phyloP scores from a whole-genome alignment of 495 filamentous ascomycete species.

The Saxophila tyrrhenica region DNA sequence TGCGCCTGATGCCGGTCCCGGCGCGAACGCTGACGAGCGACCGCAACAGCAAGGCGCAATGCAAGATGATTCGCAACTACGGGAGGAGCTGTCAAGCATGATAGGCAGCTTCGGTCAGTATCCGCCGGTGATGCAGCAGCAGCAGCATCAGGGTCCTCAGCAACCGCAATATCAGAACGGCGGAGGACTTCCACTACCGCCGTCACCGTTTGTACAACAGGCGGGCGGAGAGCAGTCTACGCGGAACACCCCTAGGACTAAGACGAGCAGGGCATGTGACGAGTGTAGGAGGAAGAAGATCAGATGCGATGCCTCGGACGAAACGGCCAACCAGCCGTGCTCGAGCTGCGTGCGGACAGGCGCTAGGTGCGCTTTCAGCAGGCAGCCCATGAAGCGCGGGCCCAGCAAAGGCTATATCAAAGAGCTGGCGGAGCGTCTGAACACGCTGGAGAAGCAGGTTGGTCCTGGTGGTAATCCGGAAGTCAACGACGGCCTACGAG shows the following conservation, averaged over 20 bases:
- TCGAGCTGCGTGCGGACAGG: constrained; percentile 73
- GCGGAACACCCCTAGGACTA: constrained; percentile 54
- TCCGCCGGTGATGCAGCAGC: neutral
- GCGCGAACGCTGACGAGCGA: neutral
- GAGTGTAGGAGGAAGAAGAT: constrained; percentile 96
- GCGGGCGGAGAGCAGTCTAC: neutral
- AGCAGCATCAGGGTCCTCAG: neutral
- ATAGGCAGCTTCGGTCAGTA: constrained; percentile 6
- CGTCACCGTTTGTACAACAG: constrained; percentile 1
- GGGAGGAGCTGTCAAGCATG: constrained; percentile 11
- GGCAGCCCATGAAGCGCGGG: constrained; percentile 88
- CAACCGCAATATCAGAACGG: constrained; percentile 1
- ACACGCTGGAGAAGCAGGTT: constrained; percentile 59
- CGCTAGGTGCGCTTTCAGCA: constrained; percentile 74
- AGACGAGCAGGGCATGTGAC: constrained; percentile 89
- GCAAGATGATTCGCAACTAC: constrained; percentile 12
- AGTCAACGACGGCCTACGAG: neutral
- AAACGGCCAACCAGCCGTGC: constrained; percentile 67
- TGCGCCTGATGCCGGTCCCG: neutral
- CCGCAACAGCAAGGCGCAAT: neutral
- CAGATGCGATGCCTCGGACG: constrained; percentile 78
- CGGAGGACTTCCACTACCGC: neutral
- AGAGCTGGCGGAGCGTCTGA: constrained; percentile 79
- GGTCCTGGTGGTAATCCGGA: neutral
- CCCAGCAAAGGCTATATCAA: constrained; percentile 99